Evolutionary conservation across 2,329 filamentous ascomycete species (phyloP).

Genomic region (Diaporthe sp.): DNA sequence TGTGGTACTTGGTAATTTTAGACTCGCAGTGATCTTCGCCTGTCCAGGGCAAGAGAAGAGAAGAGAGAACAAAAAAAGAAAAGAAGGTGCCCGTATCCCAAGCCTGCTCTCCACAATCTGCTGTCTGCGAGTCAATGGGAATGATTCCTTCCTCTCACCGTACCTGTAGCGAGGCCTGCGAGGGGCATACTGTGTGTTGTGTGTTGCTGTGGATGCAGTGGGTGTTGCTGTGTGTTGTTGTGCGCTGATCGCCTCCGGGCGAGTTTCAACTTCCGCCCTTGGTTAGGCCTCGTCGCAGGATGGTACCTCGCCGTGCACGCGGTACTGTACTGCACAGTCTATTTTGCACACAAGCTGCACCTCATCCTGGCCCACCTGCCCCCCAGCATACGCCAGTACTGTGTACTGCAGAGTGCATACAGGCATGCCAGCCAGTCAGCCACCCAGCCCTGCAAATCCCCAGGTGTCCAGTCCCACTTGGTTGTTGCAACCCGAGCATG

Average conservation of each 20-base stretch:
- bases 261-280: slow-evolving; percentile 39
- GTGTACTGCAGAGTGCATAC: not conserved
- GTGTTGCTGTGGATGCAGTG: slow-evolving; percentile 9
- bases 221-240: slow-evolving; percentile 14
- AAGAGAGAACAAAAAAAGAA: slow-evolving; percentile 13
- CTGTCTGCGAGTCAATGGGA: slow-evolving; percentile 26
- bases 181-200: slow-evolving; percentile 12
- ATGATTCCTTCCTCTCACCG: slow-evolving; percentile 1
- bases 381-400: not conserved
- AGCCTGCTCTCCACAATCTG: slow-evolving; percentile 15
- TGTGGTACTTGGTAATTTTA: slow-evolving; percentile 32
- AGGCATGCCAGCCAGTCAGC: slow-evolving; percentile 26
- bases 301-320: slow-evolving; percentile 8
- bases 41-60: slow-evolving; percentile 10
- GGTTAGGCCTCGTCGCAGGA: slow-evolving; percentile 26
- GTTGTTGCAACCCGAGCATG: slow-evolving; percentile 34
- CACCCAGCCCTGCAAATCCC: slow-evolving; percentile 25
- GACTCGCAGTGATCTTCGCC: slow-evolving; percentile 28
- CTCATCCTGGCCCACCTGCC: not conserved
- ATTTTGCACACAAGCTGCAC: not conserved
- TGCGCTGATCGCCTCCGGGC: slow-evolving; percentile 37
- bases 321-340: slow-evolving; percentile 5
- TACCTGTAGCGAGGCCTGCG: not conserved
- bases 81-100: slow-evolving; percentile 9
- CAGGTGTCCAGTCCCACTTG: slow-evolving; percentile 32